Base-by-base conservation (phyloP, 169 alveolate genomes). In the Amoebophrya sp. region DNA sequence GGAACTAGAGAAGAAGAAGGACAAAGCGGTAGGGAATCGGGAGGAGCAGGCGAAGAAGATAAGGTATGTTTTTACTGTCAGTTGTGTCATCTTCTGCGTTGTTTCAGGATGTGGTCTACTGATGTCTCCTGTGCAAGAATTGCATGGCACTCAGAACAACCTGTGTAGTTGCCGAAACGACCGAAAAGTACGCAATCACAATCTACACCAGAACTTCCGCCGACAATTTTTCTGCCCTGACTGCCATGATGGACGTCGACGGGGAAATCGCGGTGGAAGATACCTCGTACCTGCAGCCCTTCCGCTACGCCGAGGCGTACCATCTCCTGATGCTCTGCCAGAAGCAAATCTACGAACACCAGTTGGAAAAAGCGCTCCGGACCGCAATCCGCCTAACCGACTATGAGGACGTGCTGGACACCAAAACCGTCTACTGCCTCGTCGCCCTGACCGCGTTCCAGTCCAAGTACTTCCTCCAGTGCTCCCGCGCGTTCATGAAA, bases 1-100 rank as follows among this genome's bases (percentile, higher is more conserved):
- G 83, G 98, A 97, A 94, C 96, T 97, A 77, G 98, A 97, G 90
- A 94, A 96, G 35, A 96, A 96, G 91, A 96, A 96, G 93, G 93
- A 96, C 83, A 94, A 97, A 93, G 94, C 96, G 40, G 38, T 25
- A 2, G 18, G 35, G 18, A 47, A 92, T 96, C 77, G 98, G 55
- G 38, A 1, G 89, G 91, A 32, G 77, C 41, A 23, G n/a, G n/a
- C n/a, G n/a, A n/a, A n/a, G n/a, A n/a, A n/a, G n/a, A n/a, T n/a
- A n/a, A n/a, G n/a, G n/a, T n/a, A n/a, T n/a, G n/a, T n/a, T n/a
- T n/a, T n/a, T n/a, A n/a, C n/a, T n/a, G n/a, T n/a, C n/a, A n/a
- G n/a, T n/a, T n/a, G n/a, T n/a, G n/a, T n/a, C n/a, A n/a, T n/a
- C n/a, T n/a, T n/a, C n/a, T n/a, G n/a, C n/a, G n/a, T n/a, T n/a